Evolutionary conservation across 805 yeast genomes (phyloP), one percentile per base, ranked within the genome.

Genomic region (Teunomyces gatunensis): DNA sequence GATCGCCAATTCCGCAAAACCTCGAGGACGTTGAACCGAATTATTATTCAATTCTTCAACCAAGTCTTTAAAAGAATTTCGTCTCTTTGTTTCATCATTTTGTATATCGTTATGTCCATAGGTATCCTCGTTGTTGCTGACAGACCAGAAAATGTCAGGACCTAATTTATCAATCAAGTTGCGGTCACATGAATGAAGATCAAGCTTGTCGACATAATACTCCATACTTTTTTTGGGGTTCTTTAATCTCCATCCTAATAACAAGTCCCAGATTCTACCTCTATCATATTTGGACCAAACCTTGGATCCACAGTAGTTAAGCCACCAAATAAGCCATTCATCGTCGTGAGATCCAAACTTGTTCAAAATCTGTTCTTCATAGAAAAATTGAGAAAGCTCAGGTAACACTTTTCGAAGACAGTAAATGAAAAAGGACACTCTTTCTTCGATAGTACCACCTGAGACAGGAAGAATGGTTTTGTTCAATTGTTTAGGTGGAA

Each of bases 311-410:
- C 88, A 80, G 77, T 87, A 91, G 61, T 89, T 89, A 53, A 91
- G 73, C 97, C 97, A 91, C 96, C 96, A 91, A 34, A 89, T 77
- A 21, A 90, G 72, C 97, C 97, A 91, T 60, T 85, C 90, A 55
- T 88, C 94, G 52, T 86, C 89, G 50, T 80, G 74, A 56, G 64
- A 57, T 3, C 78, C 77, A 47, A 73, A 74, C 35, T 80, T 77
- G 54, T 81, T 81, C 40, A 87, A 65, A 21, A 87, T 78, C 49
- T 86, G 90, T 56, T 91, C 97, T 58, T 89, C 96, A 33, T 82
- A 83, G 52, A 91, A 80, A 51, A 81, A 87, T 50, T 77, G 79
- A 43, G 87, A 84, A 35, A 91, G 65, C 57, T 88, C 96, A 2
- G 96, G 96, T 47, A 88, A 67, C 32, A 75, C 68, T 54, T 73